Conservation (phyloP, 2,329 filamentous ascomycete genomes). For the Cladorrhinum sp. region DNA sequence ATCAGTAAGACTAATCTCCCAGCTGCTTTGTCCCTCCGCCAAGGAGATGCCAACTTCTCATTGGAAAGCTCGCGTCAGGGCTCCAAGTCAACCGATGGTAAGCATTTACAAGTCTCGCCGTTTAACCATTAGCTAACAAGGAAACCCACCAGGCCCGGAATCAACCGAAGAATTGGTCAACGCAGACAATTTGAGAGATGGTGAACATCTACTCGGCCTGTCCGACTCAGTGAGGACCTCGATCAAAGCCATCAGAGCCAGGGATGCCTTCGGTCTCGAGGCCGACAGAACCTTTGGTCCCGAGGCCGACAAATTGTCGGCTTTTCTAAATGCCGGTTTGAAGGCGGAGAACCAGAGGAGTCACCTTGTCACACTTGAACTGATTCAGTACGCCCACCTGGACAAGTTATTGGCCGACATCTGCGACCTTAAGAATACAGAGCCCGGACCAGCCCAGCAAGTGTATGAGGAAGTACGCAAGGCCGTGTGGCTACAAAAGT, state of each 20-base stretch:
- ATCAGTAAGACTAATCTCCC: not conserved
- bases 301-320: constrained; percentile 36
- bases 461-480: not conserved
- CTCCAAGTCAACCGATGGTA: not conserved
- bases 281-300: constrained; percentile 33
- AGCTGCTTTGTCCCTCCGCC: not conserved
- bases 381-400: constrained; percentile 38
- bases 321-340: constrained; percentile 39
- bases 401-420: constrained; percentile 46
- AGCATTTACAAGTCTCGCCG: too few relatives aligned
- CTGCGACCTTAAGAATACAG: constrained; percentile 15
- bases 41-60: not conserved
- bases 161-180: not conserved
- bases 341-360: constrained; percentile 36
- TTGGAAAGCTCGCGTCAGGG: not conserved
- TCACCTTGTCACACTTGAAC: constrained; percentile 38
- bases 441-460: constrained; percentile 5
- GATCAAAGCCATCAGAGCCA: not conserved
- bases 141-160: too few relatives aligned
- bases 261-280: constrained; percentile 25
- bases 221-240: constrained; percentile 42
- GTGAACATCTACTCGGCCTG: constrained; percentile 35
- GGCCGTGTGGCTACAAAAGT: not conserved
- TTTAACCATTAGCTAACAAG: too few relatives aligned
- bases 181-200: not conserved